Percentiles rank a stretch among this genome's conserved stretches.
Conservation (phyloP, 2,329 filamentous ascomycete species). For the Alternaria brassicicola region DNA sequence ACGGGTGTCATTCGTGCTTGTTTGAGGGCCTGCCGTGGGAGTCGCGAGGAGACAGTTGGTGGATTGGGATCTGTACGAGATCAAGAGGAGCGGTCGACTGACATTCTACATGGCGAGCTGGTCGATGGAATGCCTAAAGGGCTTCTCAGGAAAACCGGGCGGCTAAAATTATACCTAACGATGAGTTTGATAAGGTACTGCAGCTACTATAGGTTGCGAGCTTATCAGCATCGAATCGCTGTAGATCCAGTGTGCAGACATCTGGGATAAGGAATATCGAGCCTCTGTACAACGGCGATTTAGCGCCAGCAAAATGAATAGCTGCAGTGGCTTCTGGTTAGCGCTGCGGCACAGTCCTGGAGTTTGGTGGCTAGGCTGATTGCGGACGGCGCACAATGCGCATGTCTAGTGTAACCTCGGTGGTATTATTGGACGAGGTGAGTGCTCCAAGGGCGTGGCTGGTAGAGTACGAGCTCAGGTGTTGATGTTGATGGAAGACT, state of each 20-base stretch:
- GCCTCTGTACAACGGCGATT: background rate
- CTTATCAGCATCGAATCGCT: background rate
- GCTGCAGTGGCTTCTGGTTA: background rate
- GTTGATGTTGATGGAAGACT: background rate
- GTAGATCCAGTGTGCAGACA: background rate
- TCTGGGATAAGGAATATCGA: background rate
- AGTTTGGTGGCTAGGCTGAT: background rate
- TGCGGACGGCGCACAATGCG: background rate
- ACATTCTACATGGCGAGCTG: background rate
- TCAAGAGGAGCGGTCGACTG: background rate
- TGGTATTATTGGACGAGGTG: background rate
- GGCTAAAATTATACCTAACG: background rate
- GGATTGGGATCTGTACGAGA: background rate
- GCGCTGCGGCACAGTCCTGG: slow-evolving; percentile 13
- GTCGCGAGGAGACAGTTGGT: background rate
- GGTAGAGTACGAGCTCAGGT: background rate
- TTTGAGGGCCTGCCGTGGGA: background rate
- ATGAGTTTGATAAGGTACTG: background rate
- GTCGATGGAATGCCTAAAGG: background rate
- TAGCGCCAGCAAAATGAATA: background rate
- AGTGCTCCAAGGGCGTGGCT: background rate
- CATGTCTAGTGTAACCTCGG: background rate
- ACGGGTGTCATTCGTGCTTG: background rate
- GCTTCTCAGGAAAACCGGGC: background rate
- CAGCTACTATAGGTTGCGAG: background rate